A percentile compares a stretch with the other conserved stretches of the same genome.
Conservation (phyloP, 371 early-diverging fungal species). For the Blastocladiella emersonii region DNA sequence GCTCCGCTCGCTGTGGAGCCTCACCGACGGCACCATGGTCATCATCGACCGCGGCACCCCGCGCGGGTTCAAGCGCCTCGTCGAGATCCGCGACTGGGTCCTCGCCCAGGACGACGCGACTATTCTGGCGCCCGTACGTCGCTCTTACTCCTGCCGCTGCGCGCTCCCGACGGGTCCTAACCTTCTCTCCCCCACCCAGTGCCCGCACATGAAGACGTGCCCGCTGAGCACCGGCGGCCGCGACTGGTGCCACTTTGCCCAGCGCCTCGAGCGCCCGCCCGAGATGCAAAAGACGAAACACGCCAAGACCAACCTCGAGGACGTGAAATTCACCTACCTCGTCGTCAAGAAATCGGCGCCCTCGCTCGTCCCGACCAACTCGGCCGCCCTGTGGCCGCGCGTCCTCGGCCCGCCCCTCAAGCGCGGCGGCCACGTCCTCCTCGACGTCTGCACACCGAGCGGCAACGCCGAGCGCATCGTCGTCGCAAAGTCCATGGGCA, state of each 20-base stretch:
- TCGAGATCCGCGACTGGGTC: conserved; percentile 54
- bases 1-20: conserved; percentile 58
- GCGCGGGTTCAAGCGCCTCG: conserved; percentile 50
- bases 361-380: too few relatives aligned
- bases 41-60: conserved; percentile 80
- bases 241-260: conserved; percentile 76
- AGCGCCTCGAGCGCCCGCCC: conserved; percentile 53
- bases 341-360: conserved; percentile 26
- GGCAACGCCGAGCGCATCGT: conserved; percentile 53
- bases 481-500: conserved; percentile 60
- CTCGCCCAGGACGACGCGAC: conserved; percentile 25
- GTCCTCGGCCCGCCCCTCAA: conserved; percentile 57
- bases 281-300: conserved; percentile 21
- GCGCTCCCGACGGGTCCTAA: background rate
- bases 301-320: conserved; percentile 39
- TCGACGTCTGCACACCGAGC: conserved; percentile 46
- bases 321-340: conserved; percentile 64
- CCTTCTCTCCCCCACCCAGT: conserved; percentile 24
- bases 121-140: conserved; percentile 54
- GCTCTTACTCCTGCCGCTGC: background rate
- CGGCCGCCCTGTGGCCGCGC: conserved; percentile 13
- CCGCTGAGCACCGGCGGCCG: conserved; percentile 38
- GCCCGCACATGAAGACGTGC: conserved; percentile 58
- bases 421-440: conserved; percentile 56
- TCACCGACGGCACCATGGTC: conserved; percentile 61